Base-by-base conservation (phyloP, 441 rosid species). In the Bocquillonia castaneifolia region DNA sequence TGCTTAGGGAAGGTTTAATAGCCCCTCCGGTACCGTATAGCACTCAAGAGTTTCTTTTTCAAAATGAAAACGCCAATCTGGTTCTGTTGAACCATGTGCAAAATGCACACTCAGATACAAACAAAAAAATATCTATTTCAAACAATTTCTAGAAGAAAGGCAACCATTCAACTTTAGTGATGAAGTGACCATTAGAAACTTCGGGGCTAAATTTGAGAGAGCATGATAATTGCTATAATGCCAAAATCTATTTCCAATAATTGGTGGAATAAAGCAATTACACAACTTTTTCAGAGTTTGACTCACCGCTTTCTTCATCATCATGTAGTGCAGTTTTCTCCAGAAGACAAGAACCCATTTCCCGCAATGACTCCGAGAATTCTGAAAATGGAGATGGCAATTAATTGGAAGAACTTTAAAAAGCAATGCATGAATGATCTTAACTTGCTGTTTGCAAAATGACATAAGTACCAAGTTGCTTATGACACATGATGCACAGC, bases 311-410 rank as follows among this genome's bases (percentile, higher is more conserved):
- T 77, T 87, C 98, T 80, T 83, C 83, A 57, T 83, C 84, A 45
- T 83, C 85, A 48, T 86, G 85, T 44, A 83, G 79, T 20, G 89
- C 77, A 12, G 86, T 88, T 80, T 86, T 88, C 77, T 87, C 93
- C 80, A 77, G 72, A 31, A 95, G 85, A 82, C 95, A 92, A 42
- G 85, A 77, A 73, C 99, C 98, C 98, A 95, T 83, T 81, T 95
- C 99, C 68, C 77, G 88, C 81, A 95, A 74, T 3, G 99, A 90
- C 71, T 90, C 99, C 3, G 99, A 90, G 79, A 95, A 95, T 80
- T 95, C 98, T 95, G 85, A 63, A 68, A 69, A 50, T 34, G 50
- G 26, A 77, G 75, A 74, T 63, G 28, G 42, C 39, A 66, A 6
- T 67, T 57, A 72, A 55, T 50, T 63, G 64, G 63, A 57, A 37